Evolutionary conservation across 1,284 basidiomycete genomes (phyloP), one percentile per base, ranked within the genome.

Genomic region (Tilletia caries): DNA sequence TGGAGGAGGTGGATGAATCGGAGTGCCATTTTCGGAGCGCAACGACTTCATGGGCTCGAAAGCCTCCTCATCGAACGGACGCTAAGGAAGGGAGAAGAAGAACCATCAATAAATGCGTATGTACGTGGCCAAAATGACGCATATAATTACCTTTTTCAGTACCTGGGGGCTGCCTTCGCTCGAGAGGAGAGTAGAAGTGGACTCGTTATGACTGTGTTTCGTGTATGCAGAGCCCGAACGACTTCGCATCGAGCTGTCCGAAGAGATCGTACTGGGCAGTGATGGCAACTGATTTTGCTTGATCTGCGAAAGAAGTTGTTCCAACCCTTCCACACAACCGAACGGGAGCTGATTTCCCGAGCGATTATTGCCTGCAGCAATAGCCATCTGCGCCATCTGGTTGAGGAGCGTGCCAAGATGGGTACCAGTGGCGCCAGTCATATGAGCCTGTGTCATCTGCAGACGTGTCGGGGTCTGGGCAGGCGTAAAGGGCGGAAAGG

Each of bases 1-100:
- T 32, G 68, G 41, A 18, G 70, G 70, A 66, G 68, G 64, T 43
- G 71, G 62, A 32, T 73, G 50, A 60, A 73, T 44, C 2, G 71
- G 71, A 46, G 66, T 68, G 18, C 67, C 67, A 29, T 70, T 50
- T 29, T 73, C 50, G 3, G 65, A 62, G 8, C 71, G 67, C 34
- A 73, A 64, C 27, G 70, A 69, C 64, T 71, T 71, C 34, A 69
- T 64, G 2, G 70, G 70, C 18, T 29, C 58, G 12, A n/a, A 20
- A 1, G 32, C 32, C 29, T 62, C 58, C 15, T 62, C 58, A 15
- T 62, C 58, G 18, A 62, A 62, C 15, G 58, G 58, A 5, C 58
- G 58, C 58, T 62, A 29, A 33, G 32, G 15, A 15, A 33, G 27
- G 13, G 54, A 2, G 32, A 15, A 5, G 37, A 41, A 41, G n/a